Percentiles rank a stretch among this genome's conserved stretches.
Evolutionary conservation across 2,329 filamentous ascomycete species (phyloP).

Genomic region (Aureobasidium sp.): DNA sequence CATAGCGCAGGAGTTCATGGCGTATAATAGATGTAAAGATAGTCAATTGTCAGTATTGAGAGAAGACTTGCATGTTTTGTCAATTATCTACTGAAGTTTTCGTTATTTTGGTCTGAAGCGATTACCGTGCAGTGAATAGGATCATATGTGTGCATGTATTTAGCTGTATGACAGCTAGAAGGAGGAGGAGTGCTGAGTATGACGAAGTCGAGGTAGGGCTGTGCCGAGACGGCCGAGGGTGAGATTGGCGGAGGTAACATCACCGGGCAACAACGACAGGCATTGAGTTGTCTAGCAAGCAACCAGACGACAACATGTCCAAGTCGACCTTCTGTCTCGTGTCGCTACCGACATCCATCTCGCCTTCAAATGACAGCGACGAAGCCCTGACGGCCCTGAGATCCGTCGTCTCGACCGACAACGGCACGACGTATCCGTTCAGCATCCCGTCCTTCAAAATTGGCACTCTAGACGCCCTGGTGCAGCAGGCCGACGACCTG

Average conservation of each 20-base stretch:
- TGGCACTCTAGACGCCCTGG: conserved; percentile 86
- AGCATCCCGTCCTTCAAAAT: conserved; percentile 93
- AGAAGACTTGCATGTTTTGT: not conserved
- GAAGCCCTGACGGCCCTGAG: conserved; percentile 73
- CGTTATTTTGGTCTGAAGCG: not conserved
- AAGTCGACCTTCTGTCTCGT: conserved; percentile 70
- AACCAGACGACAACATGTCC: conserved; percentile 26
- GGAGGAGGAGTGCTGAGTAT: not conserved
- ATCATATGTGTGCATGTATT: not conserved
- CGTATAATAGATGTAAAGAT: conserved; percentile 2
- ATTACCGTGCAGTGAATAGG: not conserved
- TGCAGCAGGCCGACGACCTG: conserved; percentile 93
- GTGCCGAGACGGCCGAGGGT: not conserved
- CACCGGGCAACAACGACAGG: conserved; percentile 3
- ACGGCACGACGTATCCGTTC: conserved; percentile 69
- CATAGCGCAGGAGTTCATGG: conserved; percentile 11
- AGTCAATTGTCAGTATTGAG: not conserved
- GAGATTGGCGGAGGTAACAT: conserved; percentile 8
- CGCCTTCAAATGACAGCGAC: conserved; percentile 69
- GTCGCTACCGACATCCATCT: conserved; percentile 81
- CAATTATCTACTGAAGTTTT: too few species aligned
- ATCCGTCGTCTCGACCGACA: conserved; percentile 62
- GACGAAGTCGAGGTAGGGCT: not conserved
- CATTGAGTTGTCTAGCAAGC: not conserved
- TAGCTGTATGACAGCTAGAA: not conserved